phyloP scores from a whole-genome alignment of 129 eudicot species.

The Arctium lappa region DNA sequence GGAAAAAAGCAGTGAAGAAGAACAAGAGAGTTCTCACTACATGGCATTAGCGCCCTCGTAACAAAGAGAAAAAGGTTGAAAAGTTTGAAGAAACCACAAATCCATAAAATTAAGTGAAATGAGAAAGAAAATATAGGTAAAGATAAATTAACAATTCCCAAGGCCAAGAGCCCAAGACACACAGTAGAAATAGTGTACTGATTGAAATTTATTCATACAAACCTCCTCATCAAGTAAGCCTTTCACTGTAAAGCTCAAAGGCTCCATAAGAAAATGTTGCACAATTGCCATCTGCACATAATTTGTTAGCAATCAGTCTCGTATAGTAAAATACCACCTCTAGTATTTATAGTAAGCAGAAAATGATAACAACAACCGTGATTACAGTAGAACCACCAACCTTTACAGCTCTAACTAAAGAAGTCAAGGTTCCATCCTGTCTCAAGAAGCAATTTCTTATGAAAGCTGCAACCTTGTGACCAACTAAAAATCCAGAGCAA shows the following conservation, averaged over 20 bases:
- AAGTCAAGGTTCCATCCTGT: constrained; percentile 89
- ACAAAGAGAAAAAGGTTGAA: background rate
- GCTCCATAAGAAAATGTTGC: constrained; percentile 68
- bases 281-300: constrained; percentile 62
- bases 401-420: constrained; percentile 74
- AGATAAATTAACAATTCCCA: background rate
- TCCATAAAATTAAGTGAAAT: background rate
- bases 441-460: constrained; percentile 77
- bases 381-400: constrained; percentile 29
- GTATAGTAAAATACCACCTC: constrained; percentile 10
- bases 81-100: background rate
- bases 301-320: background rate
- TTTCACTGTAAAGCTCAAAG: constrained; percentile 55
- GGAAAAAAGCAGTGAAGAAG: background rate
- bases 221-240: constrained; percentile 44
- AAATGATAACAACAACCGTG: background rate
- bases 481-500: constrained; percentile 58
- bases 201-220: background rate
- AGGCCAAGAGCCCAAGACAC: background rate
- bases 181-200: background rate
- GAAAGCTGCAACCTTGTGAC: constrained; percentile 70
- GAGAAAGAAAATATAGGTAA: background rate
- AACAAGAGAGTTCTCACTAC: background rate
- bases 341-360: constrained; percentile 1
- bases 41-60: background rate